Base-by-base conservation (phyloP, 2,329 filamentous ascomycete genomes). In the Helotiales sp. region DNA sequence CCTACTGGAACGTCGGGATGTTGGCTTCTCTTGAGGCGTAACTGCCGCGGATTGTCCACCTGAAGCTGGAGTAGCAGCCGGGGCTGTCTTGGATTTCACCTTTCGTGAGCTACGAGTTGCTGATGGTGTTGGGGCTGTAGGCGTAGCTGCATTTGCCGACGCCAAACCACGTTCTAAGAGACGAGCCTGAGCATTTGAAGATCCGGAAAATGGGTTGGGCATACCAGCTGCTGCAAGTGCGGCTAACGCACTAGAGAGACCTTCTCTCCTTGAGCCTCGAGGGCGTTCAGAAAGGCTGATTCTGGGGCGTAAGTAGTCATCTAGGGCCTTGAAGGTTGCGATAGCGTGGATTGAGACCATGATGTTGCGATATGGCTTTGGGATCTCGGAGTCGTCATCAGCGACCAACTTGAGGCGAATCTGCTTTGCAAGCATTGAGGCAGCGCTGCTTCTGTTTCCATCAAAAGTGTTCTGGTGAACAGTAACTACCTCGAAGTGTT, bases 321-420 rank as follows among this genome's bases (percentile, higher is more conserved):
- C 95, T 24, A 99, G 77, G 0, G 93, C 90, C 73, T 97, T 98
- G 78, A 99, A 98, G 0, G 93, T 98, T 2, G 95, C 93, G 69
- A 99, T 98, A 15, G 95, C 95, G 72, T 99, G 95, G 57, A 99
- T 99, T 0, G 92, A 96, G 1, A 99, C 95, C 89, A 97, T 97
- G 62, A 99, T 96, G 65, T 93, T 96, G 22, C 90, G 85, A 71
- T 96, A 98, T 0, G 88, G 81, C 33, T 87, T 83, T 17, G 95
- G 95, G 59, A 99, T 95, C 49, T 95, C 90, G 0, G 92, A 93
- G 47, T 93, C 88, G 1, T 96, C 93, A 65, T 96, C 93, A 1
- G 95, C 93, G 34, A 93, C 84, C 31, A 99, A 80, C 66, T 91
- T 93, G 44, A 99, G 82, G 31, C 93, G 86, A 31, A 99, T 88